Base-by-base conservation (phyloP, 2,329 filamentous ascomycete species). In the Aureobasidium sp. region DNA sequence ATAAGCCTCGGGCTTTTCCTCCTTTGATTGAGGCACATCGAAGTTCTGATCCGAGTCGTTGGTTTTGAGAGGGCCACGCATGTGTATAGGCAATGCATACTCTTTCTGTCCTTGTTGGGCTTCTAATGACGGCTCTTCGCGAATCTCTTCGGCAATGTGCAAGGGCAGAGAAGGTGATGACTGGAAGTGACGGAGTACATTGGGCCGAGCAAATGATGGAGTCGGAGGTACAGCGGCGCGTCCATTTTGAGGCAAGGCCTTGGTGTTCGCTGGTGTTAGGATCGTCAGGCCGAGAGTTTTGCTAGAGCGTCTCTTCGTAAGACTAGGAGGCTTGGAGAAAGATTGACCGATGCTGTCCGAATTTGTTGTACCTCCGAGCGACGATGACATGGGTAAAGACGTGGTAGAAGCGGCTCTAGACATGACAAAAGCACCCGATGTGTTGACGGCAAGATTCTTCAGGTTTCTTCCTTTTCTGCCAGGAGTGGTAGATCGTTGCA, bases 401-500 rank as follows among this genome's bases (percentile, higher is more conserved):
- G 85, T 69, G 60, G 81, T 79, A 17, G 79, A 71, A 56, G 79
- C 77, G 15, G 77, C 72, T 5, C 82, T 80, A 26, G 79, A 70
- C 51, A 76, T 73, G 63, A 73, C 70, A 24, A 78, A 71, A 0
- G 80, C 77, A 12, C 79, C 73, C 9, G 82, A 78, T 60, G 85
- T 84, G 66, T 92, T 89, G 50, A 94, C 89, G 1, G 88, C 92
- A 5, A 94, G 80, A 43, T 89, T 89, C 75, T 94, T 94, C 76
- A 92, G 87, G 71, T 94, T 94, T 63, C 89, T 86, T n/a, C 84
- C 82, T 69, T 88, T 87, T 69, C 88, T 82, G 0, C 87, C 87
- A 3, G 85, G 76, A 4, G 77, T 79, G 1, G 75, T 76, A 20
- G 78, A 76, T 60, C 78, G 73, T 63, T 78, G 74, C 37, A 80